Evolutionary conservation across 352 stramenopile species (phyloP).

Genomic region (Thalassiosira pacifica): DNA sequence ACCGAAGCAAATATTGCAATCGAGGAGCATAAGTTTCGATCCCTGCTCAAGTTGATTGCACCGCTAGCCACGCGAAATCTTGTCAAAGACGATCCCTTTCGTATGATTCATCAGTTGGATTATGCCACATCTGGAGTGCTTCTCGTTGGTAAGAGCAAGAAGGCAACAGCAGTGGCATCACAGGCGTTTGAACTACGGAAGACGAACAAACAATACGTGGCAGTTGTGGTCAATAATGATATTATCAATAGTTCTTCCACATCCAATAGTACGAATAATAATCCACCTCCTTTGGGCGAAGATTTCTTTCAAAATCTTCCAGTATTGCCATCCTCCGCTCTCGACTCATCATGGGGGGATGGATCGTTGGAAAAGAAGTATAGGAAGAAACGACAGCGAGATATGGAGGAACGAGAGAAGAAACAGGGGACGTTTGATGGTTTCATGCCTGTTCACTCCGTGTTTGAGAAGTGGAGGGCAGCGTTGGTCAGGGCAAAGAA

Average conservation of each 20-base stretch:
- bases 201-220: constrained; percentile 80
- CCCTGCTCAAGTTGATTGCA: constrained; percentile 49
- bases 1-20: too few relatives aligned
- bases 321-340: constrained; percentile 49
- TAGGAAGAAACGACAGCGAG: constrained; percentile 54
- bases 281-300: constrained; percentile 19
- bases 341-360: constrained; percentile 41
- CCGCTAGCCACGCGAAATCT: constrained; percentile 60
- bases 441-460: constrained; percentile 72
- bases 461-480: constrained; percentile 81
- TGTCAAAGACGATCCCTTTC: constrained; percentile 75
- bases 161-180: constrained; percentile 42
- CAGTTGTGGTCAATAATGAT: constrained; percentile 57
- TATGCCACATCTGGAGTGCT: constrained; percentile 84
- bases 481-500: constrained; percentile 47
- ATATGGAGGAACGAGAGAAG: not conserved
- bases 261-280: not conserved
- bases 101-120: constrained; percentile 84
- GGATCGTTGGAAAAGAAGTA: constrained; percentile 60
- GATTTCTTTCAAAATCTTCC: constrained; percentile 57
- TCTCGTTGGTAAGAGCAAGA: constrained; percentile 67
- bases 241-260: not conserved
- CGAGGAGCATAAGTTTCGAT: too few relatives aligned
- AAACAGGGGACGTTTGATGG: constrained; percentile 70
- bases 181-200: constrained; percentile 58